phyloP scores from a whole-genome alignment of 768 basidiomycete genomes.

The Boletus subcaerulescens region DNA sequence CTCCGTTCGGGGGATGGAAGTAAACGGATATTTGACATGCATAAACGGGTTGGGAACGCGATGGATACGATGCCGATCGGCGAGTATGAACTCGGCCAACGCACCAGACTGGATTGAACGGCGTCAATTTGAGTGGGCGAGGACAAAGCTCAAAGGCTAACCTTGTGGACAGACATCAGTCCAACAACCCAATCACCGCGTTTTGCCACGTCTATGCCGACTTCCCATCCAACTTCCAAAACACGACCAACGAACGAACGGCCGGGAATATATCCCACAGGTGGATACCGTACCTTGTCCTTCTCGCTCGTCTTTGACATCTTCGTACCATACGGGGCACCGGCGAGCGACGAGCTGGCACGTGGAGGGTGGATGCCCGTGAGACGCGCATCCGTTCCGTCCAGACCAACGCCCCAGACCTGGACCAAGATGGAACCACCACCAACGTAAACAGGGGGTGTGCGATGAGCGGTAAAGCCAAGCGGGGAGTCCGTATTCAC shows the following conservation, averaged over 20 bases:
- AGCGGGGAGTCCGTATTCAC: conserved; percentile 36
- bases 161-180: conserved; percentile 76
- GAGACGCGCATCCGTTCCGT: conserved; percentile 67
- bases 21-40: conserved; percentile 28
- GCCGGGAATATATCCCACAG: conserved; percentile 79
- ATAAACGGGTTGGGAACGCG: conserved; percentile 63
- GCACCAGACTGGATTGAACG: conserved; percentile 65
- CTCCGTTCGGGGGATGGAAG: conserved; percentile 14
- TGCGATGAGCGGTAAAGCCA: conserved; percentile 67
- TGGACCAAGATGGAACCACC: conserved; percentile 74
- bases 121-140: conserved; percentile 7
- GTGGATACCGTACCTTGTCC: conserved; percentile 23
- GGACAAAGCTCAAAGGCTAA: conserved; percentile 34
- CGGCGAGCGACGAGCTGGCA: conserved; percentile 9
- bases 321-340: conserved; percentile 22
- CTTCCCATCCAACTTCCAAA: conserved; percentile 77
- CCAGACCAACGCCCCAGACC: conserved; percentile 86
- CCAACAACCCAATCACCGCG: conserved; percentile 90
- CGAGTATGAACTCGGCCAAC: conserved; percentile 83
- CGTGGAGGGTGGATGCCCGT: conserved; percentile 43
- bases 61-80: conserved; percentile 75
- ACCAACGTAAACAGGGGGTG: conserved; percentile 72
- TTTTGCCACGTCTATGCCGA: conserved; percentile 45
- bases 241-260: conserved; percentile 84
- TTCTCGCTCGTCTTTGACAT: conserved; percentile 21